Evolutionary conservation across 2,329 filamentous ascomycete genomes (phyloP), one percentile per base, ranked within the genome.

Genomic region (Cladophialophora bantiana): DNA sequence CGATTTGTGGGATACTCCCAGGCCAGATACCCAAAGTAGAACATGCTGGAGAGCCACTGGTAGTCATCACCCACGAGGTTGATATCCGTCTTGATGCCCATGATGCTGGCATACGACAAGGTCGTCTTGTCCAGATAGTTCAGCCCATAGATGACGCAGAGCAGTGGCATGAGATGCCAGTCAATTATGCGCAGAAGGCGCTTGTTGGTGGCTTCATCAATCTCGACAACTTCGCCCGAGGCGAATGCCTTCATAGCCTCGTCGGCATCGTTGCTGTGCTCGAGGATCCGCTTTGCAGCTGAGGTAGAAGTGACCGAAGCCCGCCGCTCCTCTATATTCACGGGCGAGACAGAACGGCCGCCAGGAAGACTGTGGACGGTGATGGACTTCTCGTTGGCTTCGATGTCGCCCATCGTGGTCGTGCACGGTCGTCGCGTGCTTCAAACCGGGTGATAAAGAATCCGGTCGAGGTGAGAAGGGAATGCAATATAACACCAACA

Each of bases 1-100:
- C 86, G 83, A 73, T 84, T 89, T 1, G 88, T 90, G 0, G 88
- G 88, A 75, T 88, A 90, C 74, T 90, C 88, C 84, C 84, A 89
- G 2, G 83, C 85, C 15, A 83, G 74, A 67, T 83, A 83, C 0
- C 81, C 81, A 80, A 73, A 69, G 48, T 75, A 74, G 48, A 74
- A 66, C 38, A 68, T 73, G 56, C 32, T 59, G 1, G 80, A 80
- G 13, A 86, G 76, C 84, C 84, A 85, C 74, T 83, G 80, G 68
- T 85, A 84, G 67, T 83, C 73, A 70, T 82, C 78, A 20, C 78
- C 78, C 9, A 75, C 69, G 4, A 84, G 74, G 53, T 78, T 60
- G 15, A 84, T 74, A 64, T 85, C 83, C 5, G 73, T 76, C 65
- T 81, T 82, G 36, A 86, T 77, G 0, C 84, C 84, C 83, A 86